Base-by-base conservation (phyloP, 441 rosid genomes). In the Kokia cookei region DNA sequence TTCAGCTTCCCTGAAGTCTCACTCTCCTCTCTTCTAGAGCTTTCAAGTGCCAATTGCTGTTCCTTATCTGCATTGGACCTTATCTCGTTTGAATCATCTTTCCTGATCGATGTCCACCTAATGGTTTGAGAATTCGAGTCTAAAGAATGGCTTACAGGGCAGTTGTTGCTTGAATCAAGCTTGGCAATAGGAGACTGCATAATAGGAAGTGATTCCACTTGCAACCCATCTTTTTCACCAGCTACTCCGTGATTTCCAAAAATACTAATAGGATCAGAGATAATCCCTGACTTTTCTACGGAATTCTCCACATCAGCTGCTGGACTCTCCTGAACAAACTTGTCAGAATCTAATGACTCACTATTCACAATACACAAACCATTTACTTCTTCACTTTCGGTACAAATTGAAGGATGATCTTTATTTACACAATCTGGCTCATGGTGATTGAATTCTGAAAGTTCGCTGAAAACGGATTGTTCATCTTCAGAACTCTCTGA, bases 391-490 rank as follows among this genome's bases (percentile, higher is more conserved):
- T 17, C 59, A 66, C 60, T 77, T 77, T 78, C 78, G 2, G 58
- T 65, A 77, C 26, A 22, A 70, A 14, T 69, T 60, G 78, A 53
- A 13, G 66, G 67, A 74, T 65, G 62, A 32, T 80, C 84, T 76
- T 77, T 74, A 71, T 73, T 78, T 29, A 73, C 17, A 63, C 66
- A 51, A 79, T 75, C 85, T 14, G 75, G 73, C 69, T 81, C 82
- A 47, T 64, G 62, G 53, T 69, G 62, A 76, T 84, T 80, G 62
- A 58, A 72, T 74, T 86, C 87, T 47, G 78, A 90, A 79, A 89
- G 80, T 82, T 92, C 98, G 73, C 93, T 75, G 74, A 93, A 89
- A 77, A 77, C 79, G 80, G 93, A 91, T 37, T 93, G 96, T 75
- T 88, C 91, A 54, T 87, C 97, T 76, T 88, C 93, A 58, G 84